A percentile compares a stretch with the other conserved stretches of the same genome.
phyloP scores from a whole-genome alignment of 768 basidiomycete genomes.

The Auricularia heimuer region DNA sequence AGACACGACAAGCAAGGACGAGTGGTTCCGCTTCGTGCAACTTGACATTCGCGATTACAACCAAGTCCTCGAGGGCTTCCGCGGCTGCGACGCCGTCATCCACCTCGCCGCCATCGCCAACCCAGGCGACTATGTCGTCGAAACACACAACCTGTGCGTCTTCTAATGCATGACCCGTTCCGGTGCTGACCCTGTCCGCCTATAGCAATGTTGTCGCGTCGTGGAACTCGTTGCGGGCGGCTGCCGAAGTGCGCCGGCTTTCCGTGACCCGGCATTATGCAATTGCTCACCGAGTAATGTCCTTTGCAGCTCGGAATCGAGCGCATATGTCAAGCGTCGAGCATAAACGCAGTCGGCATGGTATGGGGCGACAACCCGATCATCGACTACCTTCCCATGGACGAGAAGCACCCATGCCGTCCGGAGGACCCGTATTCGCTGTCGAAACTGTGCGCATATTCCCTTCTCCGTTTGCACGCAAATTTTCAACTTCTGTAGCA shows the following conservation, averaged over 20 bases:
- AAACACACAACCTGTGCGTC: slow-evolving; percentile 48
- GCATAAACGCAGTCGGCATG: slow-evolving; percentile 49
- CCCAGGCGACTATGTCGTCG: slow-evolving; percentile 46
- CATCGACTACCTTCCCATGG: slow-evolving; percentile 56
- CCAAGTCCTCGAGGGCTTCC: slow-evolving; percentile 31
- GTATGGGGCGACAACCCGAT: slow-evolving; percentile 34
- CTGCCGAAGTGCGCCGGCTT: slow-evolving; percentile 41
- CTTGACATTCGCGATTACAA: slow-evolving; percentile 44
- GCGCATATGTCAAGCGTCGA: slow-evolving; percentile 54
- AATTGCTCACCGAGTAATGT: neutral
- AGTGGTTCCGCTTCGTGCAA: slow-evolving; percentile 31
- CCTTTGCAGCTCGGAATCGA: slow-evolving; percentile 41
- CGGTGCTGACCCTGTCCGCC: neutral
- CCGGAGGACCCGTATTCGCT: slow-evolving; percentile 65
- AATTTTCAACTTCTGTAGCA: slow-evolving; percentile 24
- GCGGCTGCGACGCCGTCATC: slow-evolving; percentile 47
- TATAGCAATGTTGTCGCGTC: slow-evolving; percentile 58
- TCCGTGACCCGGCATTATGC: neutral
- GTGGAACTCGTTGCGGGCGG: slow-evolving; percentile 61
- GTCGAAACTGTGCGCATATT: slow-evolving; percentile 32
- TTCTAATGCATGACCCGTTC: neutral
- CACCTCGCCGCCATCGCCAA: slow-evolving; percentile 40
- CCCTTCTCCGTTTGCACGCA: slow-evolving; percentile 6
- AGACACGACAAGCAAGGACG: neutral
- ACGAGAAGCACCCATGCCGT: slow-evolving; percentile 50